phyloP scores from a whole-genome alignment of 202 grass and related monocot species.

The Setaria viridis region DNA sequence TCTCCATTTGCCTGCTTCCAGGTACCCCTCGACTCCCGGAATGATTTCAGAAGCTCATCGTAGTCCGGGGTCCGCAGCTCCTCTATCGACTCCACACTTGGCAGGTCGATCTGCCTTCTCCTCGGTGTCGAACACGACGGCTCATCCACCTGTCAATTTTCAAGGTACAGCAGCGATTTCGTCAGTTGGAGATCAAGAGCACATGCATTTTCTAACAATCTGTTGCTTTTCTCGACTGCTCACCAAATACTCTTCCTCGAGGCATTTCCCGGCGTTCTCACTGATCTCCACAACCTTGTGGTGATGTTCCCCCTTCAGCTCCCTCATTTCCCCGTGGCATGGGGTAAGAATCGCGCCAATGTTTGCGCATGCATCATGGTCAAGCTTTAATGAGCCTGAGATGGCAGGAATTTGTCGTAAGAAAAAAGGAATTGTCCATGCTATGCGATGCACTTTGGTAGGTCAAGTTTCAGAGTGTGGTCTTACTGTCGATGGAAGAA shows the following conservation, averaged over 20 bases:
- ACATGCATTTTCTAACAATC: neutral
- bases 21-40: constrained; percentile 55
- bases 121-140: constrained; percentile 85
- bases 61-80: constrained; percentile 78
- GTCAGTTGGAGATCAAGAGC: neutral
- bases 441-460: constrained; percentile 15
- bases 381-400: constrained; percentile 84
- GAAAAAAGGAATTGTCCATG: neutral
- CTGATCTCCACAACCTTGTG: constrained; percentile 81
- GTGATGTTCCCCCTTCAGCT: constrained; percentile 76
- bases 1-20: constrained; percentile 80
- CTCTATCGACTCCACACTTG: constrained; percentile 72
- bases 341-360: constrained; percentile 70
- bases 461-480: neutral
- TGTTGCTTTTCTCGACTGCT: constrained; percentile 42
- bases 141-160: constrained; percentile 72
- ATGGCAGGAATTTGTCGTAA: neutral
- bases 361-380: constrained; percentile 84
- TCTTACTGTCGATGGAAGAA: constrained; percentile 85
- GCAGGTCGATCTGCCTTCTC: constrained; percentile 75
- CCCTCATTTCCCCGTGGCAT: constrained; percentile 72
- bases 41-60: constrained; percentile 76
- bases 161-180: constrained; percentile 24
- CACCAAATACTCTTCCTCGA: constrained; percentile 96
- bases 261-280: constrained; percentile 73